Evolutionary conservation across 2,329 filamentous ascomycete genomes (phyloP).

Genomic region (Diaporthe destruens): DNA sequence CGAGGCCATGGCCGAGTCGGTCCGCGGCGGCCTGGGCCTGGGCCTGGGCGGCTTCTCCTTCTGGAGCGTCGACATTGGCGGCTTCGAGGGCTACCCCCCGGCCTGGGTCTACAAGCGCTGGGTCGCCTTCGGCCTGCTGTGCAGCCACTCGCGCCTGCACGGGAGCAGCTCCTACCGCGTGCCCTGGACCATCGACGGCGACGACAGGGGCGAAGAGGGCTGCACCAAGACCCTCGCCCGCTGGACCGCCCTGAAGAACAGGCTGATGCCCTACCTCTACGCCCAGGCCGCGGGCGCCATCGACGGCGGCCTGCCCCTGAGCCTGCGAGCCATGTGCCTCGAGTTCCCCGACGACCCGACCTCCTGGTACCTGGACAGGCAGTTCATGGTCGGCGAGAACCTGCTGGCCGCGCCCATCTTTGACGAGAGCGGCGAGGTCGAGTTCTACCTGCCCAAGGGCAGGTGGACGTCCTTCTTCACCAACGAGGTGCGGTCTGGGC

Average conservation of each 20-base stretch:
- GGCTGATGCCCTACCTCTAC: constrained; percentile 66
- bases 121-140: constrained; percentile 81
- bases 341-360: constrained; percentile 80
- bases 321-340: constrained; percentile 74
- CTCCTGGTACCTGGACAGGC: constrained; percentile 74
- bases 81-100: constrained; percentile 75
- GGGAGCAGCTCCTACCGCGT: constrained; percentile 79
- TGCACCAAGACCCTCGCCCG: constrained; percentile 64
- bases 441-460: constrained; percentile 72
- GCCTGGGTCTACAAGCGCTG: constrained; percentile 82
- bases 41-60: constrained; percentile 49
- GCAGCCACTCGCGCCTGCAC: constrained; percentile 77
- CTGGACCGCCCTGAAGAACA: constrained; percentile 64
- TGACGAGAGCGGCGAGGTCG: constrained; percentile 70
- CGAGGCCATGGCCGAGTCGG: constrained; percentile 77
- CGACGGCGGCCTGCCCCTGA: constrained; percentile 48
- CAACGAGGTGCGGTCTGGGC: constrained; percentile 61
- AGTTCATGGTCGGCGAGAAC: constrained; percentile 79
- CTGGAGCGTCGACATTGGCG: constrained; percentile 50
- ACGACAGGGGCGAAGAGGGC: constrained; percentile 67
- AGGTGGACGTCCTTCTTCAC: constrained; percentile 63
- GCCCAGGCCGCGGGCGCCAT: constrained; percentile 54
- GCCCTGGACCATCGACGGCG: constrained; percentile 79
- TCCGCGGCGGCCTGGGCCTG: constrained; percentile 48
- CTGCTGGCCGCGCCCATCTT: constrained; percentile 76